phyloP scores from a whole-genome alignment of 768 basidiomycete species.

The Suillus discolor region DNA sequence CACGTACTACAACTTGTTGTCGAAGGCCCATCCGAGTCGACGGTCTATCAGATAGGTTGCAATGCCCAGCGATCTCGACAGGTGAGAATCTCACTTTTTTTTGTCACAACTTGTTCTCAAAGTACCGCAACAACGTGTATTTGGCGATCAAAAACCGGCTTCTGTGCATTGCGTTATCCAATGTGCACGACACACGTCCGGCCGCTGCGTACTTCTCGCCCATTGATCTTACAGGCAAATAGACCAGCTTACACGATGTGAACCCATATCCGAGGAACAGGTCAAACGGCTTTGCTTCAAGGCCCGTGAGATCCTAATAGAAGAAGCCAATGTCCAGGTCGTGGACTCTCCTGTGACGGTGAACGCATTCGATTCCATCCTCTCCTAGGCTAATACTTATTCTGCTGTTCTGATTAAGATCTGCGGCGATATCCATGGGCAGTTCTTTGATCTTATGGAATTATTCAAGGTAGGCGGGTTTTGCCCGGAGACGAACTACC shows the following conservation, averaged over 20 bases:
- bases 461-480: slow-evolving; percentile 91
- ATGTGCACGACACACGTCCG: slow-evolving; percentile 9
- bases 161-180: slow-evolving; percentile 23
- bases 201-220: slow-evolving; percentile 8
- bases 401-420: slow-evolving; percentile 47
- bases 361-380: slow-evolving; percentile 34
- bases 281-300: slow-evolving; percentile 96
- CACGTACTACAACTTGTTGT: slow-evolving; percentile 13
- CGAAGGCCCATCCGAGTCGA: neutral
- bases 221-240: slow-evolving; percentile 70
- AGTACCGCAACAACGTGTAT: slow-evolving; percentile 7
- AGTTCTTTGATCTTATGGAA: slow-evolving; percentile 96
- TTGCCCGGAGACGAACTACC: slow-evolving; percentile 92
- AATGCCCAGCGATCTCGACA: slow-evolving; percentile 62
- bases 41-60: slow-evolving; percentile 17
- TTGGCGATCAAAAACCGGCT: slow-evolving; percentile 10
- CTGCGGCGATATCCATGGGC: slow-evolving; percentile 96
- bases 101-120: slow-evolving; percentile 21
- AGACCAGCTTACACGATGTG: slow-evolving; percentile 89
- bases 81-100: slow-evolving; percentile 42
- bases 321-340: slow-evolving; percentile 96
- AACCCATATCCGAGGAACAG: slow-evolving; percentile 93
- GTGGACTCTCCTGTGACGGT: slow-evolving; percentile 97
- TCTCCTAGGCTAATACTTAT: slow-evolving; percentile 15
- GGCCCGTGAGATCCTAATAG: slow-evolving; percentile 94